A percentile compares a stretch with the other conserved stretches of the same genome.
phyloP scores from a whole-genome alignment of 1,284 basidiomycete species.

The Coriolopsis trogii region DNA sequence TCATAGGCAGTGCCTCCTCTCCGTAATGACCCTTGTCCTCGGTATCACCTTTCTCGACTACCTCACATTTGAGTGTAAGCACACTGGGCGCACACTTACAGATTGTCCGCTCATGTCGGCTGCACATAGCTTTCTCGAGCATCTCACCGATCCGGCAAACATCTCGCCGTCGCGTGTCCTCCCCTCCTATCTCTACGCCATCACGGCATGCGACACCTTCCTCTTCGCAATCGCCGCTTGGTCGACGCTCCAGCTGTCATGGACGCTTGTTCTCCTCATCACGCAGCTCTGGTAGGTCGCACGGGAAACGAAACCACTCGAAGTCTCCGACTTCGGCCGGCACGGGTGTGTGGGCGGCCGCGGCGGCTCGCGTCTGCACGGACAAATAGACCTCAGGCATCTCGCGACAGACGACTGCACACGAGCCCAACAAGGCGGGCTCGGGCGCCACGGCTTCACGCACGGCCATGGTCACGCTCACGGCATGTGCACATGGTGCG shows the following conservation, averaged over 20 bases:
- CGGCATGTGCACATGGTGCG: slow-evolving; percentile 40
- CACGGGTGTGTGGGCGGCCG: slow-evolving; percentile 98
- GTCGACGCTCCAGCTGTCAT: slow-evolving; percentile 90
- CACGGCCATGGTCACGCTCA: slow-evolving; percentile 36
- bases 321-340: slow-evolving; percentile 93
- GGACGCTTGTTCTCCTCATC: slow-evolving; percentile 87
- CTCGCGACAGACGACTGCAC: slow-evolving; percentile 29
- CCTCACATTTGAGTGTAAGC: slow-evolving; percentile 79
- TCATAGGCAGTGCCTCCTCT: slow-evolving; percentile 93
- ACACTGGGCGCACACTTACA: slow-evolving; percentile 7
- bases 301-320: slow-evolving; percentile 95
- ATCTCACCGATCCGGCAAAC: slow-evolving; percentile 43
- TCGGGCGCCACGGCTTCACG: slow-evolving; percentile 11
- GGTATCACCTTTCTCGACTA: slow-evolving; percentile 85
- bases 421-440: slow-evolving; percentile 21
- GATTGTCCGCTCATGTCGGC: neutral
- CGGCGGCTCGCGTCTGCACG: slow-evolving; percentile 68
- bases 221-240: slow-evolving; percentile 81
- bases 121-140: slow-evolving; percentile 53
- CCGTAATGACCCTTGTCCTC: slow-evolving; percentile 82
- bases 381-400: slow-evolving; percentile 70
- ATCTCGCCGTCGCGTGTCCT: slow-evolving; percentile 69
- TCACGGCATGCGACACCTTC: slow-evolving; percentile 80
- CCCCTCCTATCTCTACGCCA: slow-evolving; percentile 67
- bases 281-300: slow-evolving; percentile 92